phyloP scores from a whole-genome alignment of 2,329 filamentous ascomycete species.

The Paraconiothyrium sp. region DNA sequence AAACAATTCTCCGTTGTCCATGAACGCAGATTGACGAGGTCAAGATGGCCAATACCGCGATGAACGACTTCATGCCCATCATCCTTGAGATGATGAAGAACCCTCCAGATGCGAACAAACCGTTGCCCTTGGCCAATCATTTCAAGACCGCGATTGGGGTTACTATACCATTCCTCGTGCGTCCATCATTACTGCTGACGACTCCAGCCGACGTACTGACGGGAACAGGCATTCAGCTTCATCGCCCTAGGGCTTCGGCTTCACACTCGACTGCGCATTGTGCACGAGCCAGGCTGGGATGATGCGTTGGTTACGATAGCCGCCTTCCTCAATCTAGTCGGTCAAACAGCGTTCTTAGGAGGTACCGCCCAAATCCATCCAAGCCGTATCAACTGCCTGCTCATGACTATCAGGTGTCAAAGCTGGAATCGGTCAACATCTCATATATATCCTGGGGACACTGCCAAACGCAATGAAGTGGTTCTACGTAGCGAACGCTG shows the following conservation, averaged over 20 bases:
- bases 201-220: not conserved
- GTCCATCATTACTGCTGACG: not conserved
- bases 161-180: not conserved
- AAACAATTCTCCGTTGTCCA: not conserved
- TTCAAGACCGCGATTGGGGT: not conserved
- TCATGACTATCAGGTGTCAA: constrained; percentile 27
- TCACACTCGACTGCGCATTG: constrained; percentile 34
- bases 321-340: not conserved
- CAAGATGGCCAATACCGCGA: not conserved
- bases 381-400: not conserved
- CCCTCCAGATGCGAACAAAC: not conserved
- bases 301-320: constrained; percentile 42
- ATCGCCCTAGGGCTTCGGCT: constrained; percentile 36
- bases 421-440: constrained; percentile 42
- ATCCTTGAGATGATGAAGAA: not conserved
- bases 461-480: constrained; percentile 28
- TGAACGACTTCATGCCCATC: not conserved
- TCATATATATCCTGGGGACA: constrained; percentile 26
- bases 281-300: constrained; percentile 45
- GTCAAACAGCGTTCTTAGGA: not conserved
- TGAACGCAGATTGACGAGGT: not conserved
- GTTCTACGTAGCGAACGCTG: constrained; percentile 20
- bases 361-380: not conserved
- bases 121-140: not conserved
- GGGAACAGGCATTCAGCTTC: constrained; percentile 35